These are phyloP conservation scores for Amanita subjunquillea DNA, from an alignment of 768 basidiomycete genomes.

Conservation along the genomic window DNA sequence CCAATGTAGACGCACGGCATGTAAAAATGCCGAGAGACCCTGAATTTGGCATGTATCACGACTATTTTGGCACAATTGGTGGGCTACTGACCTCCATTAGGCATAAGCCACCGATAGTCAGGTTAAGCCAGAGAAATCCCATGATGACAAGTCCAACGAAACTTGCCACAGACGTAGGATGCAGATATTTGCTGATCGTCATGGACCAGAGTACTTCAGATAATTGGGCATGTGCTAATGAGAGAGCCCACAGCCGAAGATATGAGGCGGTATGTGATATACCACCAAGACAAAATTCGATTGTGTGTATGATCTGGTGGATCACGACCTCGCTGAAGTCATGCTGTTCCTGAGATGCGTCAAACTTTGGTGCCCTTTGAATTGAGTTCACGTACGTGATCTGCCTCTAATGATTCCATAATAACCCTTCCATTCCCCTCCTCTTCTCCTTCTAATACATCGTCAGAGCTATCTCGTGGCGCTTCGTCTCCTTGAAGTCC, in stretches of 20 bases:
- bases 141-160: slow-evolving; percentile 48
- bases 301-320: slow-evolving; percentile 97
- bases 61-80: slow-evolving; percentile 10
- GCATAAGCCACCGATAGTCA: slow-evolving; percentile 76
- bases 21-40: slow-evolving; percentile 93
- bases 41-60: slow-evolving; percentile 18
- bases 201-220: slow-evolving; percentile 90
- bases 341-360: slow-evolving; percentile 53
- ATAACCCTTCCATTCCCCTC: slow-evolving; percentile 70
- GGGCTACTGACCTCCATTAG: slow-evolving; percentile 79
- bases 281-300: slow-evolving; percentile 98
- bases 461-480: slow-evolving; percentile 44
- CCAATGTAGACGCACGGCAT: slow-evolving; percentile 95
- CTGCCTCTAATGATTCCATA: slow-evolving; percentile 62
- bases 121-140: slow-evolving; percentile 64
- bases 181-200: slow-evolving; percentile 61
- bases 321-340: slow-evolving; percentile 93
- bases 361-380: neutral
- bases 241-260: slow-evolving; percentile 93
- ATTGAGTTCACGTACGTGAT: slow-evolving; percentile 25
- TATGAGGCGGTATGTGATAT: slow-evolving; percentile 96
- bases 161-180: slow-evolving; percentile 32
- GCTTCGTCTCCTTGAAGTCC: slow-evolving; percentile 51
- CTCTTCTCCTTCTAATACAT: slow-evolving; percentile 65
- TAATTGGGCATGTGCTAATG: slow-evolving; percentile 94